Evolutionary conservation across 352 stramenopile genomes (phyloP).

Genomic region (Thalassiosira exigua): DNA sequence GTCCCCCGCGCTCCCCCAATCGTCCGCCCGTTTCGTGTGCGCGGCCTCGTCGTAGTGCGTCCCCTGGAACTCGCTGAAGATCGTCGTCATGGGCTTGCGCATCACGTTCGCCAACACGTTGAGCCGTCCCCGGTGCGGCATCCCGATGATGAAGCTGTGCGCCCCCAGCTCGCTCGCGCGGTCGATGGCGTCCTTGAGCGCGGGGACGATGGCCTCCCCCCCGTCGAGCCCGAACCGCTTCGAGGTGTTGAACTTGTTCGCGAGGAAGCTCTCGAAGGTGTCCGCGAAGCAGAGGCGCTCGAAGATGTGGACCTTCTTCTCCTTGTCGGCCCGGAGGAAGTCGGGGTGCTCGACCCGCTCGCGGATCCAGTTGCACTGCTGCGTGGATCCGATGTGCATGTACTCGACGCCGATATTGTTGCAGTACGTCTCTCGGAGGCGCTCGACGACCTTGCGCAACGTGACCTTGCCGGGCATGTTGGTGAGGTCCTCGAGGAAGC

Average conservation of each 20-base stretch:
- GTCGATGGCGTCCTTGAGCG: slow-evolving; percentile 95
- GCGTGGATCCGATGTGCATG: slow-evolving; percentile 96
- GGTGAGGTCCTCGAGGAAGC: slow-evolving; percentile 83
- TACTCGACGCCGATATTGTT: slow-evolving; percentile 97
- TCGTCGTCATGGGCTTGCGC: slow-evolving; percentile 94
- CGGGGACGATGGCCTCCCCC: slow-evolving; percentile 94
- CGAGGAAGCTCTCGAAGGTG: slow-evolving; percentile 98
- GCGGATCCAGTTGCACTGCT: slow-evolving; percentile 99
- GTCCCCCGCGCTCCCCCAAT: slow-evolving; percentile 92
- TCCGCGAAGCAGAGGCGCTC: slow-evolving; percentile 97
- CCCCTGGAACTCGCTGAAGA: slow-evolving; percentile 95
- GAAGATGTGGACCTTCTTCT: slow-evolving; percentile 96
- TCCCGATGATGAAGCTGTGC: slow-evolving; percentile 98
- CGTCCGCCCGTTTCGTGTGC: slow-evolving; percentile 86
- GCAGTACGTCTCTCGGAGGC: slow-evolving; percentile 97
- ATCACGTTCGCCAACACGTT: slow-evolving; percentile 99
- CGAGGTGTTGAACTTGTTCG: slow-evolving; percentile 98
- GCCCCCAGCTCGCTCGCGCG: slow-evolving; percentile 93
- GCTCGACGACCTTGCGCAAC: slow-evolving; percentile 92
- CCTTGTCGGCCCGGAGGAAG: slow-evolving; percentile 83
- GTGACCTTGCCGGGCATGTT: slow-evolving; percentile 87
- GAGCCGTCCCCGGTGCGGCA: slow-evolving; percentile 97
- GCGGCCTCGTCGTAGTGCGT: slow-evolving; percentile 94
- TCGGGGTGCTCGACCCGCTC: slow-evolving; percentile 87
- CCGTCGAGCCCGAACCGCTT: slow-evolving; percentile 99